Base-by-base conservation (phyloP, 192 early-diverging fungal genomes). In the Gryganskiella cystojenkinii region DNA sequence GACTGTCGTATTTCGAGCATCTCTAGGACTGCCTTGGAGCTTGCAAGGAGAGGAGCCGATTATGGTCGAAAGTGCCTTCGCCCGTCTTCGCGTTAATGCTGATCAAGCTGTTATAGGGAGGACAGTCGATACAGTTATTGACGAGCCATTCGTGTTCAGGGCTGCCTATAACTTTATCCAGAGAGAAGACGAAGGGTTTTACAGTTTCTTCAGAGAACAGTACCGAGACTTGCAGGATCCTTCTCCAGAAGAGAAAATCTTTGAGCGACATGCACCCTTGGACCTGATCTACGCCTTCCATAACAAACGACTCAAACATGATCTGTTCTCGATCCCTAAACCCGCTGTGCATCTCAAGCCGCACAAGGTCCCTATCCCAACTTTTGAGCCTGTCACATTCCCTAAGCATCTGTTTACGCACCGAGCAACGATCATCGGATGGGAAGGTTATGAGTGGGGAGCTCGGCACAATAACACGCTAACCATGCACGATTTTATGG, bases 31-130 rank as follows among this genome's bases (percentile, higher is more conserved):
- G 34, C 59, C 71, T 27, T 75, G 71, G 71, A 67, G 71, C 64
- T 56, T 67, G 53, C 58, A 33, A 67, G 64, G 64, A 67, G 71
- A 75, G 64, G 64, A 75, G 59, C 71, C 71, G 20, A 75, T 75
- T 51, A 28, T 75, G 64, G 64, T 75, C 28, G 71, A 62, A 50
- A 75, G 64, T 35, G 58, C 64, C 54, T 67, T 75, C 52, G 64
- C 50, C 52, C 64, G 58, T 61, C 71, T 73, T 40, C 63, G 63
- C 62, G 51, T 65, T 58, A 47, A 47, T 46, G 71, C 71, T 73
- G 59, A 66, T 53, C 52, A 61, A 9, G 45, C 71, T 47, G 71
- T 52, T 37, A 15, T 20, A 40, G 64, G 53, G 64, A 62, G 60
- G 64, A 67, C 51, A 22, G 34, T 56, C 59, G 27, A 17, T 58